A percentile compares a stretch with the other conserved stretches of the same genome.
Evolutionary conservation across 1,284 basidiomycete species (phyloP).

Genomic region (Farysia itapuensis): DNA sequence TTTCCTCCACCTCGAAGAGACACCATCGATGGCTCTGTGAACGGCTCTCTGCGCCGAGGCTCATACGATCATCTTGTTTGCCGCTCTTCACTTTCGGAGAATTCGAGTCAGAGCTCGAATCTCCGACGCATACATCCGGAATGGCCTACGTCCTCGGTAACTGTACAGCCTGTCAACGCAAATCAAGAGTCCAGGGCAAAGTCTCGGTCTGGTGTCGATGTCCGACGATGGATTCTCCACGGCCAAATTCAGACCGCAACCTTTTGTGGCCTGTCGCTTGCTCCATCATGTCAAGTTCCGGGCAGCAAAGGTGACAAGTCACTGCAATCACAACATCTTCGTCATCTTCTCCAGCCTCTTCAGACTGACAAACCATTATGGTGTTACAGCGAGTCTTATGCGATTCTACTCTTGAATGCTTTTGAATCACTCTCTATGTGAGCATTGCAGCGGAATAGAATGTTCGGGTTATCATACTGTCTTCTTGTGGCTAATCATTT

Average conservation of each 20-base stretch:
- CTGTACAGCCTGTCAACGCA: not conserved
- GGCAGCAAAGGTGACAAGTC: not conserved
- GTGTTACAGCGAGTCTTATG: conserved; percentile 20
- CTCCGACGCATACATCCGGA: conserved; percentile 1
- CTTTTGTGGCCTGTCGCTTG: conserved; percentile 16
- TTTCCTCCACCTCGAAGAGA: conserved; percentile 1
- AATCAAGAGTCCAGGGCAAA: not conserved
- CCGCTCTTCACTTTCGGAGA: not conserved
- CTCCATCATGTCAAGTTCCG: not conserved
- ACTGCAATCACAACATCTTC: conserved; percentile 4
- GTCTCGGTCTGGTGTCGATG: conserved; percentile 1
- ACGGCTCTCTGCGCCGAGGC: not conserved
- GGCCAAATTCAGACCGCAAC: conserved; percentile 9
- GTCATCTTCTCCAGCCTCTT: conserved; percentile 7
- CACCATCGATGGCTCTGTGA: conserved; percentile 1
- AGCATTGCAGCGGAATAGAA: too few relatives aligned
- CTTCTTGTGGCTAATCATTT: too few relatives aligned
- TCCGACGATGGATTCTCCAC: conserved; percentile 25
- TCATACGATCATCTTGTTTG: not conserved
- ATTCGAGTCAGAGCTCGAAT: not conserved
- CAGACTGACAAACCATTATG: conserved; percentile 10
- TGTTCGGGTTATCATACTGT: too few relatives aligned
- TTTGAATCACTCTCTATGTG: too few relatives aligned
- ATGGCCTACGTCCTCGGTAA: conserved; percentile 6
- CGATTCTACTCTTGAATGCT: not conserved